Evolutionary conservation across 2,329 filamentous ascomycete genomes (phyloP), one percentile per base, ranked within the genome.

Genomic region (Monilinia fructigena): DNA sequence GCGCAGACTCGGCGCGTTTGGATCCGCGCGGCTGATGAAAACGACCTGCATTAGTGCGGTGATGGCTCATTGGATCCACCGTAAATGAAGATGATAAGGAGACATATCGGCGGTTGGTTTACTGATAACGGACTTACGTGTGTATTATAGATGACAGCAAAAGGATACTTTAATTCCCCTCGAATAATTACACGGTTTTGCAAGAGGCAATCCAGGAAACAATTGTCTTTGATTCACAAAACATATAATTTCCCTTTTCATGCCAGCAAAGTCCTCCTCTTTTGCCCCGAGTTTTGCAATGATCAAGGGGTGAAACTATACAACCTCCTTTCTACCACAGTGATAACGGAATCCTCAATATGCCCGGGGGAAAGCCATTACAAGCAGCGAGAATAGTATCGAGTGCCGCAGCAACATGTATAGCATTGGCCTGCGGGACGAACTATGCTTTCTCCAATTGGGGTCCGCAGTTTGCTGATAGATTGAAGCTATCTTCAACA

Each of bases 371-470:
- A 71, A 79, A 78, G 45, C 78, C 82, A 59, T 79, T 86, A 71
- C 81, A 84, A 70, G 85, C 82, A 74, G 88, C 87, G 69, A 90
- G 93, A 72, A 82, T 96, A 64, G 79, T 95, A 66, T 93, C 94
- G 70, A 94, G 93, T 73, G 81, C 93, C 67, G 93, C 93, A 60
- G 93, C 92, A 38, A 97, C 93, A 20, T 77, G 87, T 70, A 92
- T 97, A 69, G 88, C 93, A 20, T 82, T 98, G 67, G 92, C 93
- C 68, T 97, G 93, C 77, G 95, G 95, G 68, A 96, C 93, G 70
- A 97, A 97, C 78, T 98, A 99, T 86, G 94, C 93, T 76, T 99
- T 97, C 79, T 97, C 93, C 65, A 94, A 94, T 79, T 99, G 95
- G 93, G 93, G 92, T 18, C 95, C 95, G 26, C 93, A 97, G 79